Conservation (phyloP, 2,329 filamentous ascomycete genomes). For the Thelonectria rubi region DNA sequence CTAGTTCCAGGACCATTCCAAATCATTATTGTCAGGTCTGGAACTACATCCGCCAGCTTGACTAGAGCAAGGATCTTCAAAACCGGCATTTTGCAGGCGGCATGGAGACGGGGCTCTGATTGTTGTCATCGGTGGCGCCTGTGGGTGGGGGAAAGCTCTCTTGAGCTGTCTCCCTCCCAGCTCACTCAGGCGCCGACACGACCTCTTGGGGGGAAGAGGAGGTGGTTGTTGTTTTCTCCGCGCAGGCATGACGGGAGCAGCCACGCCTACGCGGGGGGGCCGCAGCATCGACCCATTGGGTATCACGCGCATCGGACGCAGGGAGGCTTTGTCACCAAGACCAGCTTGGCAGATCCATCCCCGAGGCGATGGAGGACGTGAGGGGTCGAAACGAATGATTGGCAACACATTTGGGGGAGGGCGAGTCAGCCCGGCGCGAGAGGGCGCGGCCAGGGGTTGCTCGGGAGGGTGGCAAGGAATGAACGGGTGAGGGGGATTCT, state of each 20-base stretch:
- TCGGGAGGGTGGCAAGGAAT: constrained; percentile 47
- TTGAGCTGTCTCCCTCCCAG: constrained; percentile 29
- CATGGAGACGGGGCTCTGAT: constrained; percentile 35
- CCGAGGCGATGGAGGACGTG: constrained; percentile 38
- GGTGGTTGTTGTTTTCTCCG: constrained; percentile 33
- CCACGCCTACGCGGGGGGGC: constrained; percentile 51
- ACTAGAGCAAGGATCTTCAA: constrained; percentile 36
- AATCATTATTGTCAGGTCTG: constrained; percentile 39
- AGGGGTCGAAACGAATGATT: constrained; percentile 41
- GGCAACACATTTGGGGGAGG: constrained; percentile 37
- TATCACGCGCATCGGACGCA: constrained; percentile 39
- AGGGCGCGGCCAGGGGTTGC: constrained; percentile 37
- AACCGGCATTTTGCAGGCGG: constrained; percentile 23
- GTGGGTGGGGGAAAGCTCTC: constrained; percentile 21
- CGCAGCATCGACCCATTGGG: constrained; percentile 65
- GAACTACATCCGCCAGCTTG: constrained; percentile 44
- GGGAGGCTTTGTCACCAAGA: constrained; percentile 47
- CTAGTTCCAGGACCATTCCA: constrained; percentile 44
- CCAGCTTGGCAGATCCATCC: constrained; percentile 55
- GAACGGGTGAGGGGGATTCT: constrained; percentile 47
- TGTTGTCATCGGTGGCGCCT: constrained; percentile 32
- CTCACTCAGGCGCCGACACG: constrained; percentile 45
- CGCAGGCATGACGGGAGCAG: constrained; percentile 40
- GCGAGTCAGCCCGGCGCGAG: constrained; percentile 44
- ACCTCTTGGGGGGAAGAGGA: no score